A percentile compares a stretch with the other conserved stretches of the same genome.
phyloP scores from a whole-genome alignment of 257 asterid genomes.

The Solanum lignicaule region DNA sequence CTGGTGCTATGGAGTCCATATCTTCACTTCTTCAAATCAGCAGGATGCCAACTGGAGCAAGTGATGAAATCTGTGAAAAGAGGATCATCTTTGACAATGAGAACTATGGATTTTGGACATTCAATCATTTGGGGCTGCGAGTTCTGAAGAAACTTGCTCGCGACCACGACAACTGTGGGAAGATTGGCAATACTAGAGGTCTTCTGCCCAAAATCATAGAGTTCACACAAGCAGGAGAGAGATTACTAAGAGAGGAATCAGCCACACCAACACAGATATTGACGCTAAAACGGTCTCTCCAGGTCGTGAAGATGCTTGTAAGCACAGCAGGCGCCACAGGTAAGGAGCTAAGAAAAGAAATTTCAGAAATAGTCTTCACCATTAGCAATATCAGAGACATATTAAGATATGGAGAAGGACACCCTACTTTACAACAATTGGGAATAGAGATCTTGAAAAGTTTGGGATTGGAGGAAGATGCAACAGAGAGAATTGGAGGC shows the following conservation, averaged over 20 bases:
- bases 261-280: constrained; percentile 48
- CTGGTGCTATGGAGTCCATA: constrained; percentile 84
- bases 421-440: constrained; percentile 54
- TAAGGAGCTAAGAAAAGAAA: constrained; percentile 59
- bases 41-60: constrained; percentile 34
- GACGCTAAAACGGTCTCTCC: constrained; percentile 65
- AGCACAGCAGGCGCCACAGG: constrained; percentile 70
- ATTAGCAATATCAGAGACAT: constrained; percentile 65
- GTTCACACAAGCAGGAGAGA: constrained; percentile 62
- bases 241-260: constrained; percentile 39
- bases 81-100: constrained; percentile 31
- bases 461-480: constrained; percentile 70
- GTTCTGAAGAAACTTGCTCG: constrained; percentile 83
- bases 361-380: constrained; percentile 77
- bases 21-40: constrained; percentile 56
- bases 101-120: constrained; percentile 50
- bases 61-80: constrained; percentile 68
- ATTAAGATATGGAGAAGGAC: constrained; percentile 50
- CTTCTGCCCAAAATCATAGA: constrained; percentile 74
- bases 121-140: constrained; percentile 79
- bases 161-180: constrained; percentile 73
- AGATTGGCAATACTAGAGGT: constrained; percentile 73
- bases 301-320: constrained; percentile 68
- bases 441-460: constrained; percentile 65
- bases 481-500: constrained; percentile 70